Conservation (phyloP, 164 flowering plant species). For the Saururus chinensis region DNA sequence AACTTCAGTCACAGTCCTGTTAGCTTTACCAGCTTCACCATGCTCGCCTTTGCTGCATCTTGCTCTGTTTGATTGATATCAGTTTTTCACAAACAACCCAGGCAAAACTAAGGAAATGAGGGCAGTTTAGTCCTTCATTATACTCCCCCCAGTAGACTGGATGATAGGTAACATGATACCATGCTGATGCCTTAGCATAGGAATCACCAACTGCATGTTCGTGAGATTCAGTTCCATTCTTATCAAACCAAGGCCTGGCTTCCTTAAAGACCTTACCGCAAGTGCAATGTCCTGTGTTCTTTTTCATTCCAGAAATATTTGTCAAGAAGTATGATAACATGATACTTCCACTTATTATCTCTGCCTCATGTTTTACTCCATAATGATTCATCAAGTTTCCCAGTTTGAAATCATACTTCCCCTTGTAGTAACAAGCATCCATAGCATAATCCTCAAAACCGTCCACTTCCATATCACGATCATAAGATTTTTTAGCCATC, state of each 20-base stretch:
- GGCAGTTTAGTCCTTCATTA: conserved; percentile 37
- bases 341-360: conserved; percentile 54
- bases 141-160: conserved; percentile 47
- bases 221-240: conserved; percentile 11
- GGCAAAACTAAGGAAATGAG: conserved; percentile 70
- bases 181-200: conserved; percentile 73
- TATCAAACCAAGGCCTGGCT: conserved; percentile 55
- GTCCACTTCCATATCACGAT: conserved; percentile 59
- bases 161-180: conserved; percentile 87
- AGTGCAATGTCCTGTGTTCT: conserved; percentile 37
- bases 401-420: conserved; percentile 51
- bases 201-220: conserved; percentile 15
- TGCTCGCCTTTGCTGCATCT: neutral
- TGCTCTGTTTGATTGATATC: conserved; percentile 38
- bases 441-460: conserved; percentile 52
- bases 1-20: neutral
- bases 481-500: conserved; percentile 48
- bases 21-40: neutral
- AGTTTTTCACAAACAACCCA: conserved; percentile 79
- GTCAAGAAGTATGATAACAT: conserved; percentile 51
- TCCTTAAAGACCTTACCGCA: conserved; percentile 65
- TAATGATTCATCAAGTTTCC: conserved; percentile 67
- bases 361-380: conserved; percentile 68
- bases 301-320: conserved; percentile 32
- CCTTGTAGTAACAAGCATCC: conserved; percentile 58